These are phyloP conservation scores for Kurtzmaniella quercitrusa DNA, from an alignment of 1,139 yeast species.

Conservation along the genomic window DNA sequence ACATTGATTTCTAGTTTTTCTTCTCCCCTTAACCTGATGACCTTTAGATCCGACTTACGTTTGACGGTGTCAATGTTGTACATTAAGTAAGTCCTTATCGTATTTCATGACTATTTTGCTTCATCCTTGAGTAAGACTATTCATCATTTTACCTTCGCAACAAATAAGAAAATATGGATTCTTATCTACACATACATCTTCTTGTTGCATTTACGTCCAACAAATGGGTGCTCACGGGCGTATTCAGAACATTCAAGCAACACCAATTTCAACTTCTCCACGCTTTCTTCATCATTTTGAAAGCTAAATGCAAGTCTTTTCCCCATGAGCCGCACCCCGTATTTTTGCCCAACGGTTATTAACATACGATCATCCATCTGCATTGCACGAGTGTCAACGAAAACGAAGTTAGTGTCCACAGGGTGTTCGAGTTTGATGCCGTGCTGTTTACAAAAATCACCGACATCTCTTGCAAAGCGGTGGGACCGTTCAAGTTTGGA, in stretches of 20 bases:
- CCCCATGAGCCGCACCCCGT: constrained; percentile 67
- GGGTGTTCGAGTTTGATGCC: constrained; percentile 67
- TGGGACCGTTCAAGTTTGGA: constrained; percentile 60
- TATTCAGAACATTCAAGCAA: constrained; percentile 54
- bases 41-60: too few relatives aligned
- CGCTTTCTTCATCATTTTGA: constrained; percentile 64
- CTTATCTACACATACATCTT: constrained; percentile 22
- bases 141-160: too few relatives aligned
- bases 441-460: constrained; percentile 33
- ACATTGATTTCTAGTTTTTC: too few relatives aligned
- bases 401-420: constrained; percentile 83
- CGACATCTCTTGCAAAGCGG: constrained; percentile 63
- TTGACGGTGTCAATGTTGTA: too few relatives aligned
- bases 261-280: constrained; percentile 61
- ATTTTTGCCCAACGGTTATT: constrained; percentile 51
- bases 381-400: constrained; percentile 59
- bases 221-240: constrained; percentile 25
- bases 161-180: too few relatives aligned
- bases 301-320: constrained; percentile 82
- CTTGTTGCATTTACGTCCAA: constrained; percentile 20
- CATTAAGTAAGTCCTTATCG: too few relatives aligned
- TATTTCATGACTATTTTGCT: too few relatives aligned
- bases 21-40: too few relatives aligned
- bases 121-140: too few relatives aligned
- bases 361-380: constrained; percentile 58